Conservation (phyloP, 164 flowering plant genomes). For the Vitis labrusca region DNA sequence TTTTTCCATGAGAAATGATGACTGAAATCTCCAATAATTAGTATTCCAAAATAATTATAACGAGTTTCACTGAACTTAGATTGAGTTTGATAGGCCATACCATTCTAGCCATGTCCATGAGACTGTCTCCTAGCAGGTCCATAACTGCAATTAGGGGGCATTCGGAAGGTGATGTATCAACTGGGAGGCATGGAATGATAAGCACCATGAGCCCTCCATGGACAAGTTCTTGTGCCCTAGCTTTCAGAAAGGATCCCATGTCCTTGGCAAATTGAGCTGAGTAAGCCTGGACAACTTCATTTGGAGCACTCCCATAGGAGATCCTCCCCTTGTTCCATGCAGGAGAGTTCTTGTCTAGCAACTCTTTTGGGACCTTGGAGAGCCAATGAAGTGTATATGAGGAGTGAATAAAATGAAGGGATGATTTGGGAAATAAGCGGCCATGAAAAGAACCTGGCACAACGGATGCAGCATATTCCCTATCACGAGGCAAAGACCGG, state of each 20-base stretch:
- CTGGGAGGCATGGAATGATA: not conserved
- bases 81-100: slow-evolving; percentile 1
- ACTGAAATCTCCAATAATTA: no score
- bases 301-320: not conserved
- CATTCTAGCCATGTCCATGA: slow-evolving; percentile 14
- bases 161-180: not conserved
- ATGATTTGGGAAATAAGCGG: slow-evolving; percentile 7
- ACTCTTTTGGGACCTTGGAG: slow-evolving; percentile 3
- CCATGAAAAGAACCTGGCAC: slow-evolving; percentile 9
- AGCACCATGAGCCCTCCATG: slow-evolving; percentile 14
- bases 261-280: slow-evolving; percentile 7
- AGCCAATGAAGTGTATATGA: slow-evolving; percentile 14
- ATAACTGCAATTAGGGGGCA: not conserved
- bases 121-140: not conserved
- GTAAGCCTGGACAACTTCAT: slow-evolving; percentile 1
- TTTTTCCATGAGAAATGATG: no score
- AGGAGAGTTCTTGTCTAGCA: not conserved
- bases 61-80: not conserved
- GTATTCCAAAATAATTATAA: not conserved
- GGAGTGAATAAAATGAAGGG: slow-evolving; percentile 14
- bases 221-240: slow-evolving; percentile 17
- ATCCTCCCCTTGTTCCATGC: slow-evolving; percentile 4
- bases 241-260: slow-evolving; percentile 10
- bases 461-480: not conserved
- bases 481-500: not conserved